These are phyloP conservation scores for Melocanna baccifera DNA, from an alignment of 176 grass and related monocot species.

Conservation along the genomic window DNA sequence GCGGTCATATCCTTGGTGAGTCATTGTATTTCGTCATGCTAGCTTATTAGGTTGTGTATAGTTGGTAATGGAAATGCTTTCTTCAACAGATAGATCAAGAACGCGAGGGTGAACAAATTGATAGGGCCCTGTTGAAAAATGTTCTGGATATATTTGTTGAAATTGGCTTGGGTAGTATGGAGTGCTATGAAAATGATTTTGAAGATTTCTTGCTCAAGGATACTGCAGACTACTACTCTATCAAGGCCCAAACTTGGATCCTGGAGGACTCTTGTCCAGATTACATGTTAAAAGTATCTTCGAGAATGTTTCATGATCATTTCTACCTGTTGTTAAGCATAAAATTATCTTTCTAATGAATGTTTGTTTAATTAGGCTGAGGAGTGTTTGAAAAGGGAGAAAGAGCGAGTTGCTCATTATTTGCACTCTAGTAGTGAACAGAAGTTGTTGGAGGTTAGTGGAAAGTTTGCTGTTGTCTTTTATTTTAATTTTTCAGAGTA, in stretches of 20 bases:
- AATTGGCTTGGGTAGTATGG: slow-evolving; percentile 58
- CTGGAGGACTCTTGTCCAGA: slow-evolving; percentile 53
- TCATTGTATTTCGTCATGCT: slow-evolving; percentile 9
- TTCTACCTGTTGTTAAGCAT: not conserved
- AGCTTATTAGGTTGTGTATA: slow-evolving; percentile 7
- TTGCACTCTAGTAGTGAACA: slow-evolving; percentile 76
- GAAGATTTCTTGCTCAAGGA: slow-evolving; percentile 64
- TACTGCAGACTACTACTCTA: slow-evolving; percentile 65
- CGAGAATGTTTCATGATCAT: not conserved
- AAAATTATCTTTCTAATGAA: not conserved
- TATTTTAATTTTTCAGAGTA: not conserved
- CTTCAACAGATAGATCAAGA: slow-evolving; percentile 63
- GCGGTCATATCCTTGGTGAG: slow-evolving; percentile 66
- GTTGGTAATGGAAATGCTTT: not conserved
- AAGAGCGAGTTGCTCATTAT: slow-evolving; percentile 78
- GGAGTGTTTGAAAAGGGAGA: slow-evolving; percentile 74
- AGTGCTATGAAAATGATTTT: slow-evolving; percentile 68
- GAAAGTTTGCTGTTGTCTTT: not conserved
- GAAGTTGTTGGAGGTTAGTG: slow-evolving; percentile 74
- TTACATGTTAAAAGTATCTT: slow-evolving; percentile 64
- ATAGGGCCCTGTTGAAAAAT: slow-evolving; percentile 69
- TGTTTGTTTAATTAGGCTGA: slow-evolving; percentile 52
- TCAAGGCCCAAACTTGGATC: slow-evolving; percentile 59
- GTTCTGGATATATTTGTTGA: slow-evolving; percentile 76
- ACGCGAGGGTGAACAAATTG: slow-evolving; percentile 59